Base-by-base conservation (phyloP, 73 alveolate species). In the Tetrahymena thermophila region DNA sequence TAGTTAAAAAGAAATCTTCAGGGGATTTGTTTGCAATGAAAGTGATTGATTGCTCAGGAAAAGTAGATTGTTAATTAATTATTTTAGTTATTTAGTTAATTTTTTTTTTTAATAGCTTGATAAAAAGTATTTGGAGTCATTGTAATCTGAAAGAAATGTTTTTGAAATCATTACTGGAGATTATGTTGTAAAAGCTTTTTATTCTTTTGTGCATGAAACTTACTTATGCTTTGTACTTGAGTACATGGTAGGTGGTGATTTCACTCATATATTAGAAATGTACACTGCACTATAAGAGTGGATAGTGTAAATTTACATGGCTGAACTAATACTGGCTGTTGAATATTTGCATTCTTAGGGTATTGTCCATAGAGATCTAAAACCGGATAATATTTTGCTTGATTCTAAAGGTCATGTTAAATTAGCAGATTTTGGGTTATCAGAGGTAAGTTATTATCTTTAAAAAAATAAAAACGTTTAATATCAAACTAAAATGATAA, bases 1-100 rank as follows among this genome's bases (percentile, higher is more conserved):
- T 98, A 21, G 99, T 96, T 16, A 89, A 96, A 89, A 96, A 97
- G 94, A 96, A 96, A 85, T 97, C 97, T 38, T 93, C 95, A 1
- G 96, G 96, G 15, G 97, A 98, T 94, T 89, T 96, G 17, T 98
- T 94, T 95, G 99, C 99, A 1, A 98, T 98, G 98, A 98, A 98
- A 43, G 93, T 94, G 31, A 94, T 94, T 28, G 96, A 94, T 94
- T 94, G 96, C 85, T 89, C 96, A 3, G 89, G 89, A 17, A 71
- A 71, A 71, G 89, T 71, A 71, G 14, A 10, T 57, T 4, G 1
- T 57, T 57, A 57, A 57, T n/a, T 4, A 11, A 57, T 15, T 57
- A 10, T 4, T 57, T 21, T n/a, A 19, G 2, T 57, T 21, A 2
- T 71, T 25, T 25, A 71, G 4, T 25, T 15, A 11, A 58, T 58